phyloP scores from a whole-genome alignment of 805 yeast genomes.

The Kodamaea lidongshanica region DNA sequence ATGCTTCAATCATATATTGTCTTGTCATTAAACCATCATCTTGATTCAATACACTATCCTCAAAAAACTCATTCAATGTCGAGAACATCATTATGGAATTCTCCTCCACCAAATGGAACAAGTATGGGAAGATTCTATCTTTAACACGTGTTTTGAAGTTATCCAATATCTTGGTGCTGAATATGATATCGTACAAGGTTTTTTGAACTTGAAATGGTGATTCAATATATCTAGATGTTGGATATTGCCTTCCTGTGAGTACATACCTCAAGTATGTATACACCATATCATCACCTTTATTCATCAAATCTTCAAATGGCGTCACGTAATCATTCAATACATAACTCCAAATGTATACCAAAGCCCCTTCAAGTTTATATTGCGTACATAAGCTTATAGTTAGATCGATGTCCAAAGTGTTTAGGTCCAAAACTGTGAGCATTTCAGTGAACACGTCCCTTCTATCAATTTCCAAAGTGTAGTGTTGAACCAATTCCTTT shows the following conservation, averaged over 20 bases:
- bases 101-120: conserved; percentile 48
- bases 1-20: conserved; percentile 70
- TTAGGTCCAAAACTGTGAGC: conserved; percentile 62
- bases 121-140: conserved; percentile 51
- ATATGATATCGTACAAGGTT: conserved; percentile 11
- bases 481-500: conserved; percentile 52
- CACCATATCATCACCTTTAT: conserved; percentile 15
- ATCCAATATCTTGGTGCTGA: conserved; percentile 3
- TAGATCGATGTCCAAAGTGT: conserved; percentile 69
- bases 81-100: conserved; percentile 58
- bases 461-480: conserved; percentile 28
- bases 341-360: conserved; percentile 65
- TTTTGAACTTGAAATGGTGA: too few relatives aligned
- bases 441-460: conserved; percentile 56
- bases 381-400: conserved; percentile 57
- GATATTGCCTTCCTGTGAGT: conserved; percentile 75
- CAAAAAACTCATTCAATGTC: conserved; percentile 75
- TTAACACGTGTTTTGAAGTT: neutral
- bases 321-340: conserved; percentile 64
- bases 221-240: conserved; percentile 51
- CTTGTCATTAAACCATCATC: conserved; percentile 44
- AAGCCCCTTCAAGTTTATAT: conserved; percentile 54
- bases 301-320: conserved; percentile 60
- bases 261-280: conserved; percentile 59
- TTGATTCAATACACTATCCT: conserved; percentile 69